Percentiles rank a stretch among this genome's conserved stretches.
Evolutionary conservation across 306 rosid species (phyloP).

Genomic region (Lagenaria siceraria): DNA sequence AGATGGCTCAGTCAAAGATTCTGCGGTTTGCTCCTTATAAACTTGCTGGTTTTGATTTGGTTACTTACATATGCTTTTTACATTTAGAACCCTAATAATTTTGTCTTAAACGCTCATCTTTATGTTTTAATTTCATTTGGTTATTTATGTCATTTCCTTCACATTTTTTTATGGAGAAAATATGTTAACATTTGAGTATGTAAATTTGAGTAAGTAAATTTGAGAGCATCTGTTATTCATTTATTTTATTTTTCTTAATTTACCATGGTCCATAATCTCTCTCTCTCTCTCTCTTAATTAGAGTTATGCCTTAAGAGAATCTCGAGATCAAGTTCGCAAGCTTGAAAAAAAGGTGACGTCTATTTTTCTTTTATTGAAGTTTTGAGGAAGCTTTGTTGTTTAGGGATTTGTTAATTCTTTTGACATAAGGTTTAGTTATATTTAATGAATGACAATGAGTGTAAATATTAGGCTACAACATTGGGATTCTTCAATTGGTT

Average conservation of each 20-base stretch:
- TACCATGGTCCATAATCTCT: not conserved
- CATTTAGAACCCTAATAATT: not conserved
- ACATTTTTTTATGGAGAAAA: not conserved
- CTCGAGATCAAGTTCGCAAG: constrained; percentile 53
- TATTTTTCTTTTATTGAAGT: constrained; percentile 1
- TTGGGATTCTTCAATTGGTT: too few species aligned
- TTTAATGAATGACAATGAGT: not conserved
- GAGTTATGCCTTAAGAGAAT: constrained; percentile 58
- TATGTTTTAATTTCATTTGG: not conserved
- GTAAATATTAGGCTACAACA: too few species aligned
- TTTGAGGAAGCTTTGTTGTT: not conserved
- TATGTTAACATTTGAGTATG: not conserved
- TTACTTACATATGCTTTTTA: constrained; percentile 1
- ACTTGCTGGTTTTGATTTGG: constrained; percentile 2
- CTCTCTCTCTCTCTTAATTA: constrained; percentile 12
- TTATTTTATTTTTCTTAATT: not conserved
- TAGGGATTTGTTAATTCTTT: not conserved
- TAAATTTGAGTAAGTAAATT: not conserved
- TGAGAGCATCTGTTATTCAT: not conserved
- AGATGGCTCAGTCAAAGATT: constrained; percentile 78
- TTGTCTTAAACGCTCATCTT: not conserved
- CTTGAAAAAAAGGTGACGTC: constrained; percentile 64
- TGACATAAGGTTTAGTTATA: not conserved
- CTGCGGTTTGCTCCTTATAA: constrained; percentile 61
- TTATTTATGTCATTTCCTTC: not conserved